A percentile compares a stretch with the other conserved stretches of the same genome.
Conservation (phyloP, 1,139 yeast genomes). For the Nakaseomyces bracarensis region DNA sequence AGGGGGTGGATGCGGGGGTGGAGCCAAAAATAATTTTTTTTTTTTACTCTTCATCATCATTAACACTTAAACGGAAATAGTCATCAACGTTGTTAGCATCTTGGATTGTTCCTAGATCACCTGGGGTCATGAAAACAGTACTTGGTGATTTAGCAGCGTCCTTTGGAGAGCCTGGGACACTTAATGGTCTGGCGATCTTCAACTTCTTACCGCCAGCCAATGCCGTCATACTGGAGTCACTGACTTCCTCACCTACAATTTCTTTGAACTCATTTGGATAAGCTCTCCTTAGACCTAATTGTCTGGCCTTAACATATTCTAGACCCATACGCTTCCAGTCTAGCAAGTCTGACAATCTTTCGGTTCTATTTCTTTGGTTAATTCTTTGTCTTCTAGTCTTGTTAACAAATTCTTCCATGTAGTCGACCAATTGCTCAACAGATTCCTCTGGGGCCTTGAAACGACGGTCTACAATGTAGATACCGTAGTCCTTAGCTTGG, state of each 20-base stretch:
- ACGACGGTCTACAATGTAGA: constrained; percentile 91
- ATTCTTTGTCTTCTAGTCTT: constrained; percentile 93
- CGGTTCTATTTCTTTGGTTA: constrained; percentile 94
- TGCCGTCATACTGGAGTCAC: constrained; percentile 24
- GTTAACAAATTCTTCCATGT: constrained; percentile 78
- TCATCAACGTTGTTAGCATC: constrained; percentile 79
- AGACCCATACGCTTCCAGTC: constrained; percentile 98
- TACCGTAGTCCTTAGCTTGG: constrained; percentile 80
- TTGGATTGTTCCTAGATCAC: constrained; percentile 87
- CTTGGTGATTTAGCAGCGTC: constrained; percentile 34
- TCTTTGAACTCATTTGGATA: constrained; percentile 75
- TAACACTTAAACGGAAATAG: constrained; percentile 66
- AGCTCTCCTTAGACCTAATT: constrained; percentile 81
- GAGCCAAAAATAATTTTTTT: too few relatives aligned
- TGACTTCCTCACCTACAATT: constrained; percentile 33
- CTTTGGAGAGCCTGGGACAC: constrained; percentile 92
- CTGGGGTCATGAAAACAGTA: constrained; percentile 81
- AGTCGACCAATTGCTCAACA: constrained; percentile 77
- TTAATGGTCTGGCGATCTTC: constrained; percentile 80
- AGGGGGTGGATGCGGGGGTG: too few relatives aligned
- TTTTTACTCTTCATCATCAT: constrained; percentile 36
- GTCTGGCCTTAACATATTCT: constrained; percentile 89
- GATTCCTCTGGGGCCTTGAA: constrained; percentile 89
- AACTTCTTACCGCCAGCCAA: constrained; percentile 34
- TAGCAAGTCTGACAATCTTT: constrained; percentile 77